Evolutionary conservation across 129 eudicot species (phyloP), one percentile per base, ranked within the genome.

Genomic region (Artemisia annua): DNA sequence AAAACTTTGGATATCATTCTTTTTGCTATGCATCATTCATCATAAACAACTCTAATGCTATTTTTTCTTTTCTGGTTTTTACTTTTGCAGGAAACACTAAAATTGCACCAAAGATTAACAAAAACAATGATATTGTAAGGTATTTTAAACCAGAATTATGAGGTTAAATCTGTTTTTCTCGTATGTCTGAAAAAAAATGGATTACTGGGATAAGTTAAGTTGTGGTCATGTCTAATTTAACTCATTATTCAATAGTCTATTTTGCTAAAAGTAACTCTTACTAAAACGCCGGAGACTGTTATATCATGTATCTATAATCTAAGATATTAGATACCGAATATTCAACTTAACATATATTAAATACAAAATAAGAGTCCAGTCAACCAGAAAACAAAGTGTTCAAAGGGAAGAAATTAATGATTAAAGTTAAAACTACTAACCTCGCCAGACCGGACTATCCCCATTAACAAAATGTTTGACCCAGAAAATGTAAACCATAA

Each of bases 281-380:
- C 56, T 51, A 50, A 50, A 50, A 51, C 13, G 5, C 56, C 14
- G 3, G 17, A 12, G 43, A 11, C 56, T 5, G 0, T 3, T 12
- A 18, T 12, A 52, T 13, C 62, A 2, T 56, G 10, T 18, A 0
- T 56, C 30, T 17, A 56, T 10, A 18, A 56, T 8, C 62, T 7
- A 56, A 56, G 66, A 65, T 20, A 35, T 54, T 32, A 71, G 22
- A 35, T 18, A 20, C 15, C 16, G 49, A 60, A 59, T 28, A 20
- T 14, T 12, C 12, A 61, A 69, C 8, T 15, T 20, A 35, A 69
- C 13, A 63, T 18, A 24, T 63, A 63, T 48, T 76, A 77, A 60
- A 69, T 69, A 77, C 81, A 69, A 61, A 66, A 55, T 44, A 67
- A 50, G 60, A 69, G 60, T 68, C 44, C 53, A 58, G 48, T 66